phyloP scores from a whole-genome alignment of 2,329 filamentous ascomycete genomes.

The Xylariaceae sp. region DNA sequence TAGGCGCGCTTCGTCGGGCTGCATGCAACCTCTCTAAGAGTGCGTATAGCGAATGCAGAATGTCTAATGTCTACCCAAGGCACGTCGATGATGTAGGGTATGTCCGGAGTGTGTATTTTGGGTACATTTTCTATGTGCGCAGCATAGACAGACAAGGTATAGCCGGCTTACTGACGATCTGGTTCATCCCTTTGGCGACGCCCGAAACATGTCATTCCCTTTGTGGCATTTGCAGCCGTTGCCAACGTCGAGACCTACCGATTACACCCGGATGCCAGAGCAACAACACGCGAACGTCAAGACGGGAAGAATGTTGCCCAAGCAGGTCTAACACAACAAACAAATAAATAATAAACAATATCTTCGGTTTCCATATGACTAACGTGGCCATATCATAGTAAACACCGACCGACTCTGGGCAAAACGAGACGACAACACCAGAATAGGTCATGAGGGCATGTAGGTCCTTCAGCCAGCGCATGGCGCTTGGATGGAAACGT shows the following conservation, averaged over 20 bases:
- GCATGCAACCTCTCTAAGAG: constrained; percentile 8
- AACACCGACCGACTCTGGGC: neutral
- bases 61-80: too few relatives aligned
- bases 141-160: neutral
- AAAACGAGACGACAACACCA: neutral
- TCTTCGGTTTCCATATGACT: too few relatives aligned
- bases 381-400: neutral
- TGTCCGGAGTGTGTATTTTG: neutral
- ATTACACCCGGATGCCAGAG: neutral
- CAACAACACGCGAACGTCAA: neutral
- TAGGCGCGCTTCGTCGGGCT: constrained; percentile 11
- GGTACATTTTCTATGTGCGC: neutral
- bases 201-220: constrained; percentile 20
- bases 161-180: constrained; percentile 1
- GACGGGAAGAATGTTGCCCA: constrained; percentile 11
- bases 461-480: neutral
- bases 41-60: neutral
- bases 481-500: neutral
- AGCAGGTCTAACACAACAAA: neutral
- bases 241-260: constrained; percentile 14
- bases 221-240: constrained; percentile 7
- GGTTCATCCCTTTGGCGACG: constrained; percentile 4
- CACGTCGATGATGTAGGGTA: neutral
- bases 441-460: neutral
- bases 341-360: neutral